Evolutionary conservation across 2,329 filamentous ascomycete genomes (phyloP).

Genomic region (Bretziella fagacearum): DNA sequence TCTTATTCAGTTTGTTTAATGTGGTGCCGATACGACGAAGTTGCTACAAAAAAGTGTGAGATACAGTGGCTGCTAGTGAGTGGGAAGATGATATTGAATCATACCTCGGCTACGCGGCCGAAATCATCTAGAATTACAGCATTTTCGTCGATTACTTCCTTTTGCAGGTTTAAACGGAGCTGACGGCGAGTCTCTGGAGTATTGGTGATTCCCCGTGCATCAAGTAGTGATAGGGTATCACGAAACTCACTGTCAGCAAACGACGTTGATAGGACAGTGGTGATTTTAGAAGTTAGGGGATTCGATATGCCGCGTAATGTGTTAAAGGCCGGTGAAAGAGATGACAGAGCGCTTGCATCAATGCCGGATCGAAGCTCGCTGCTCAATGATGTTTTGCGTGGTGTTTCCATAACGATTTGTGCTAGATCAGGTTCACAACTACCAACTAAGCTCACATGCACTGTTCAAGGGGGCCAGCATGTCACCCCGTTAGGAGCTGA

Average conservation of each 20-base stretch:
- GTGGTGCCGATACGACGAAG: slow-evolving; percentile 65
- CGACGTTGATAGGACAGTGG: slow-evolving; percentile 72
- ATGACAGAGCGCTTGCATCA: slow-evolving; percentile 15
- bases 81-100: slow-evolving; percentile 17
- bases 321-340: slow-evolving; percentile 22
- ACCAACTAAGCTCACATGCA: too few relatives aligned
- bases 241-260: slow-evolving; percentile 87
- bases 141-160: slow-evolving; percentile 85
- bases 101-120: slow-evolving; percentile 70
- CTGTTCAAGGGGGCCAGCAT: too few relatives aligned
- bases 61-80: neutral
- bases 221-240: slow-evolving; percentile 64
- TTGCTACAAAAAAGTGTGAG: slow-evolving; percentile 40
- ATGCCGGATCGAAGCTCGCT: neutral
- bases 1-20: slow-evolving; percentile 61
- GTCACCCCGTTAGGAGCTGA: too few relatives aligned
- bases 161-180: slow-evolving; percentile 68
- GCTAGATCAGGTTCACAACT: too few relatives aligned
- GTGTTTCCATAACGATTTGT: slow-evolving; percentile 9
- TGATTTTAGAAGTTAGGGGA: slow-evolving; percentile 66
- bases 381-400: slow-evolving; percentile 3
- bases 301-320: slow-evolving; percentile 19
- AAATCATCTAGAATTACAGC: slow-evolving; percentile 78
- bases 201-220: slow-evolving; percentile 54
- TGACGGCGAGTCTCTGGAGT: slow-evolving; percentile 62